Evolutionary conservation across 192 early-diverging fungal genomes (phyloP).

Genomic region (Spizellomyces punctatus): DNA sequence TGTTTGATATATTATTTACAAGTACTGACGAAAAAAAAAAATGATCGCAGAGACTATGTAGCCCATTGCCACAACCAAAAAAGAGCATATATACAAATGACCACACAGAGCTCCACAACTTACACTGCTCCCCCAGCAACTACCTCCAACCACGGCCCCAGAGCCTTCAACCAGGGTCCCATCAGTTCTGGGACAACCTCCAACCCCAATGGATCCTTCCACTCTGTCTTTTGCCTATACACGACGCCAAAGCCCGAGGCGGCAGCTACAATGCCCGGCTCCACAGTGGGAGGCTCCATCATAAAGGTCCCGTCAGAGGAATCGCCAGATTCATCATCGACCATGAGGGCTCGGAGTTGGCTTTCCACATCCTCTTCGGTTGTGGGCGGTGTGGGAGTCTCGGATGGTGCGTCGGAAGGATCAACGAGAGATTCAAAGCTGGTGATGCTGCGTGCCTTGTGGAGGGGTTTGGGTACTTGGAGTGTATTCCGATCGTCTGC

Average conservation of each 20-base stretch:
- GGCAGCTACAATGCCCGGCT: background rate
- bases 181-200: constrained; percentile 1
- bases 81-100: too few species aligned
- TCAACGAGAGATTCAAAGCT: constrained; percentile 25
- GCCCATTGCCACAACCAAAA: too few species aligned
- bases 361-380: constrained; percentile 9
- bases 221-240: background rate
- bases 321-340: background rate
- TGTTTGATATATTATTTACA: too few species aligned
- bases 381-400: background rate
- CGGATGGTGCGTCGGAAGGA: background rate
- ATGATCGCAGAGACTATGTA: too few species aligned
- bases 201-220: constrained; percentile 25
- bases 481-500: background rate
- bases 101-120: too few species aligned
- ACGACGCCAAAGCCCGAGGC: background rate
- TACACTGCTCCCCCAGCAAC: background rate
- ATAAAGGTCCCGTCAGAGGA: background rate
- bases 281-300: background rate
- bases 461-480: background rate
- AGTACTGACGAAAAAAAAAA: too few species aligned
- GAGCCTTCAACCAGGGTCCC: background rate
- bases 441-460: constrained; percentile 15
- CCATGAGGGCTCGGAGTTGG: background rate
- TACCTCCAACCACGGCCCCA: constrained; percentile 18